A percentile compares a stretch with the other conserved stretches of the same genome.
Evolutionary conservation across 2,329 filamentous ascomycete genomes (phyloP).

Genomic region (Lachnellula occidentalis): DNA sequence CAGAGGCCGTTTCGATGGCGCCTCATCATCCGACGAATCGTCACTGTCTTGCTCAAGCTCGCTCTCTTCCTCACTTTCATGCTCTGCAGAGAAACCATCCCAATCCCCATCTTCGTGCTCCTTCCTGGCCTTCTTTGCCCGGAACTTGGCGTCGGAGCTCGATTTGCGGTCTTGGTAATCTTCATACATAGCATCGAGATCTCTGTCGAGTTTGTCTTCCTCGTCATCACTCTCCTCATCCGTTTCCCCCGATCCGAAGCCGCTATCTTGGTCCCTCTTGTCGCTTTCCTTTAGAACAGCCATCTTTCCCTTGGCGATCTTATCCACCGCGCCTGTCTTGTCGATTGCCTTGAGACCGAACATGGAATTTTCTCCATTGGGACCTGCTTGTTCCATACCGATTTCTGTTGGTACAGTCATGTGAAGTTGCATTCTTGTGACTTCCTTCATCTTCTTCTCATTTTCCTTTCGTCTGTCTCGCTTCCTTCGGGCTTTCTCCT

Average conservation of each 20-base stretch:
- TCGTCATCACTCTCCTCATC: slow-evolving; percentile 69
- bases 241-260: slow-evolving; percentile 48
- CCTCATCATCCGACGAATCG: slow-evolving; percentile 51
- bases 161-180: slow-evolving; percentile 76
- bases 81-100: slow-evolving; percentile 75
- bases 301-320: slow-evolving; percentile 76
- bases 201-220: slow-evolving; percentile 73
- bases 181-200: slow-evolving; percentile 85
- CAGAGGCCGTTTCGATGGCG: slow-evolving; percentile 41
- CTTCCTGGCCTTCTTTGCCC: slow-evolving; percentile 81
- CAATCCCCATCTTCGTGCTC: slow-evolving; percentile 83
- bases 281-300: slow-evolving; percentile 54
- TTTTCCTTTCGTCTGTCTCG: slow-evolving; percentile 83
- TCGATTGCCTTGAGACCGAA: slow-evolving; percentile 82
- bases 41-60: slow-evolving; percentile 57
- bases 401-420: slow-evolving; percentile 97
- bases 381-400: slow-evolving; percentile 79
- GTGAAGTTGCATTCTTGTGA: slow-evolving; percentile 93
- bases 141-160: slow-evolving; percentile 76
- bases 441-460: slow-evolving; percentile 88
- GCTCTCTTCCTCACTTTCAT: slow-evolving; percentile 50
- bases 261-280: slow-evolving; percentile 55
- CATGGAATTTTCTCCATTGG: slow-evolving; percentile 73
- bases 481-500: slow-evolving; percentile 70
- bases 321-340: slow-evolving; percentile 63